These are phyloP conservation scores for Pseudopithomyces maydicus DNA, from an alignment of 2,329 filamentous ascomycete species.

Conservation along the genomic window DNA sequence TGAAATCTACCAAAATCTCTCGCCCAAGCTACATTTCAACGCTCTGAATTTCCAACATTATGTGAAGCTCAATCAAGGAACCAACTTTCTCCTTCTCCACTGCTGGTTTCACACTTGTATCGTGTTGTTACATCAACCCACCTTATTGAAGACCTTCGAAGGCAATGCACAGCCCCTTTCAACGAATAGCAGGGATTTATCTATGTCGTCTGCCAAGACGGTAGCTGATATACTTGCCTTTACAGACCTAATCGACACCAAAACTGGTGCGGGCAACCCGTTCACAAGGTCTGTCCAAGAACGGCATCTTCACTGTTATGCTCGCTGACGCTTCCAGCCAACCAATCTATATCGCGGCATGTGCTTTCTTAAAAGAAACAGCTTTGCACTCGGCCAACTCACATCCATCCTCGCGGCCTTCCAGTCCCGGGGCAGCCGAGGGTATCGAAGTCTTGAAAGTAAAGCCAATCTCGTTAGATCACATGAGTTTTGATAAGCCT, in stretches of 20 bases:
- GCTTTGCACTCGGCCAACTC: constrained; percentile 69
- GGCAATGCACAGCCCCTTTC: constrained; percentile 72
- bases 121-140: constrained; percentile 83
- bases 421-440: constrained; percentile 45
- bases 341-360: constrained; percentile 89
- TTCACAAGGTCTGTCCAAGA: constrained; percentile 63
- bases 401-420: constrained; percentile 65
- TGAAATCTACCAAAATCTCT: constrained; percentile 73
- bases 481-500: constrained; percentile 23
- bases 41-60: constrained; percentile 86
- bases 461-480: constrained; percentile 37
- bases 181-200: constrained; percentile 77
- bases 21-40: constrained; percentile 78
- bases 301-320: not conserved
- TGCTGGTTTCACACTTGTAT: constrained; percentile 90
- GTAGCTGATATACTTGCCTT: constrained; percentile 89
- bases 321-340: constrained; percentile 59
- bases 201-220: constrained; percentile 89
- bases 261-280: constrained; percentile 84
- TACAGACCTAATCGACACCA: constrained; percentile 82
- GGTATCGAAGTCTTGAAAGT: constrained; percentile 40
- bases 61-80: constrained; percentile 78
- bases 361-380: constrained; percentile 85
- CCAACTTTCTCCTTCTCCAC: constrained; percentile 84
- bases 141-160: constrained; percentile 77